These are phyloP conservation scores for Auxenochlorella protothecoides DNA, from an alignment of 139 green algal genomes.

Conservation along the genomic window DNA sequence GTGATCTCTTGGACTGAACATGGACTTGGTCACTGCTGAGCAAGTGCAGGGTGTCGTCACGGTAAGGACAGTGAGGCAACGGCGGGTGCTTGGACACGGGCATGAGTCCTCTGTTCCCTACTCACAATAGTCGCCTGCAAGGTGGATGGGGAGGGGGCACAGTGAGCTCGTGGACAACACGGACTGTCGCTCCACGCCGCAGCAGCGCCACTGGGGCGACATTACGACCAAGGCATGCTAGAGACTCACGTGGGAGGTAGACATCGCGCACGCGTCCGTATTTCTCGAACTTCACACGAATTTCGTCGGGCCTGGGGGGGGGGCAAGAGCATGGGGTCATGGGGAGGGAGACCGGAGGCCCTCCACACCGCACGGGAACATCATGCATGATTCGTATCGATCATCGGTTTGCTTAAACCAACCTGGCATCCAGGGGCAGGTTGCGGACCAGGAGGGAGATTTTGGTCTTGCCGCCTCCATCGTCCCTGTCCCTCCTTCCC, in stretches of 20 bases:
- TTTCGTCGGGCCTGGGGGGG: constrained; percentile 39
- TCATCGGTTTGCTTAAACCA: neutral
- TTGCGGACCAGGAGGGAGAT: constrained; percentile 50
- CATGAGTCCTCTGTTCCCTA: neutral
- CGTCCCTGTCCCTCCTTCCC: too few species aligned
- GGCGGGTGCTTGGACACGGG: too few species aligned
- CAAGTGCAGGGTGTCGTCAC: too few species aligned
- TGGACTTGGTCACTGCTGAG: too few species aligned
- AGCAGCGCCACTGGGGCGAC: neutral
- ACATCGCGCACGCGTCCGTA: constrained; percentile 64
- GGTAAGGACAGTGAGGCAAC: neutral
- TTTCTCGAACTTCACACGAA: constrained; percentile 49
- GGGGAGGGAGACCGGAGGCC: neutral
- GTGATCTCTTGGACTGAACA: too few species aligned
- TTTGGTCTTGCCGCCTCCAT: too few species aligned
- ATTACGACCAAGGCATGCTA: neutral
- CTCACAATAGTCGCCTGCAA: constrained; percentile 1
- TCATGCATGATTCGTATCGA: too few species aligned
- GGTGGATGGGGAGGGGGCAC: neutral
- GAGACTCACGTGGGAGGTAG: constrained; percentile 58
- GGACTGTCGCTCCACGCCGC: too few species aligned
- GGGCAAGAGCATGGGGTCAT: neutral
- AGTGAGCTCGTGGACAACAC: too few species aligned
- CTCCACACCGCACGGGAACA: neutral
- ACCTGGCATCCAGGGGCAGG: constrained; percentile 53